These are phyloP conservation scores for Suillus alpinus DNA, from an alignment of 768 basidiomycete species.

Conservation along the genomic window DNA sequence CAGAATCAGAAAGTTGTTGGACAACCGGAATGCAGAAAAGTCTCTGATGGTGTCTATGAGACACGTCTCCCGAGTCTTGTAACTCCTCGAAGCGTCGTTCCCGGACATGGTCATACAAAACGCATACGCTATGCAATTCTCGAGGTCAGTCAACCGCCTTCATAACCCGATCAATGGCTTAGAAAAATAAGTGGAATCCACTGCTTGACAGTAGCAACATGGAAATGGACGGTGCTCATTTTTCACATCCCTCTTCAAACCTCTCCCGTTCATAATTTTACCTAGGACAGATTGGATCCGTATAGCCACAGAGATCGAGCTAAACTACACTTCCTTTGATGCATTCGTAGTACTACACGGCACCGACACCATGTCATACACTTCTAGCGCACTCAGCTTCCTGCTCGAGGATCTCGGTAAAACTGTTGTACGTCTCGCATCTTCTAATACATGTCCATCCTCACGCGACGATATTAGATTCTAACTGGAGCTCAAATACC, in stretches of 20 bases:
- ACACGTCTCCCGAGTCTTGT: constrained; percentile 72
- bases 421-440: constrained; percentile 60
- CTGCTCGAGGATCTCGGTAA: constrained; percentile 91
- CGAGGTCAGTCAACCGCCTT: constrained; percentile 48
- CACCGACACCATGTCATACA: constrained; percentile 90
- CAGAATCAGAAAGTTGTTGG: constrained; percentile 16
- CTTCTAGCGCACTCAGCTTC: constrained; percentile 86
- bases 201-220: constrained; percentile 89
- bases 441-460: background rate
- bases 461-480: constrained; percentile 48
- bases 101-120: constrained; percentile 59
- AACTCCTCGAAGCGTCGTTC: constrained; percentile 67
- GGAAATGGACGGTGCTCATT: constrained; percentile 63
- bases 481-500: constrained; percentile 94
- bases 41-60: constrained; percentile 68
- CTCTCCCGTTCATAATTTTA: constrained; percentile 5
- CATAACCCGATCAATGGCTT: background rate
- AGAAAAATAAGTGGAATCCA: constrained; percentile 67
- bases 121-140: constrained; percentile 83
- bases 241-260: constrained; percentile 3
- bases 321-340: constrained; percentile 84
- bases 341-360: constrained; percentile 91
- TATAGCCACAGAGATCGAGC: constrained; percentile 88
- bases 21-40: constrained; percentile 39
- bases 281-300: constrained; percentile 75